Evolutionary conservation across 1,284 basidiomycete species (phyloP).

Genomic region (Ceratorhiza oryzae-sativae): DNA sequence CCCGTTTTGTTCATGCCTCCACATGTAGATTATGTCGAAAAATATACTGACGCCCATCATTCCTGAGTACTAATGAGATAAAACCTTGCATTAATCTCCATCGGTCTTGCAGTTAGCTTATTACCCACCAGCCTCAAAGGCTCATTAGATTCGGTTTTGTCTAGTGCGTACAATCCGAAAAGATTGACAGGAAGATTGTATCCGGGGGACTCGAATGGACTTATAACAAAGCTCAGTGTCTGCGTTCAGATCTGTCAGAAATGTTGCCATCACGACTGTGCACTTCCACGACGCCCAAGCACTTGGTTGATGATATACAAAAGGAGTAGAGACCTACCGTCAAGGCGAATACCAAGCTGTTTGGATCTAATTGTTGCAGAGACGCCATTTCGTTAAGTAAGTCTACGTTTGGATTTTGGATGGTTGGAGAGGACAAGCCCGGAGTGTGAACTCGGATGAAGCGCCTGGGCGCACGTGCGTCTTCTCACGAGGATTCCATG

Average conservation of each 20-base stretch:
- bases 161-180: slow-evolving; percentile 74
- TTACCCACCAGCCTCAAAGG: slow-evolving; percentile 66
- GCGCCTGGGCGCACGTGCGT: background rate
- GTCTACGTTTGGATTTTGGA: no score
- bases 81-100: background rate
- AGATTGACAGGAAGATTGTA: slow-evolving; percentile 80
- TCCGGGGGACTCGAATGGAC: slow-evolving; percentile 64
- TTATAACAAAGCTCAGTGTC: slow-evolving; percentile 65
- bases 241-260: slow-evolving; percentile 44
- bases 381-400: slow-evolving; percentile 5
- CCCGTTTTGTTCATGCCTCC: slow-evolving; percentile 56
- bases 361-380: slow-evolving; percentile 32
- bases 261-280: background rate
- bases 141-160: slow-evolving; percentile 66
- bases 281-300: no score
- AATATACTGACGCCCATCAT: slow-evolving; percentile 65
- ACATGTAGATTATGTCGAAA: slow-evolving; percentile 72
- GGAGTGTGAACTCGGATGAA: no score
- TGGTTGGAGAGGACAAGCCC: background rate
- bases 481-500: background rate
- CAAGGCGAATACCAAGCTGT: slow-evolving; percentile 20
- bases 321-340: slow-evolving; percentile 12
- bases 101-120: background rate
- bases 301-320: no score
- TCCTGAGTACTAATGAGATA: slow-evolving; percentile 63